Evolutionary conservation across 768 basidiomycete genomes (phyloP).

Genomic region (Saitozyma sp.): DNA sequence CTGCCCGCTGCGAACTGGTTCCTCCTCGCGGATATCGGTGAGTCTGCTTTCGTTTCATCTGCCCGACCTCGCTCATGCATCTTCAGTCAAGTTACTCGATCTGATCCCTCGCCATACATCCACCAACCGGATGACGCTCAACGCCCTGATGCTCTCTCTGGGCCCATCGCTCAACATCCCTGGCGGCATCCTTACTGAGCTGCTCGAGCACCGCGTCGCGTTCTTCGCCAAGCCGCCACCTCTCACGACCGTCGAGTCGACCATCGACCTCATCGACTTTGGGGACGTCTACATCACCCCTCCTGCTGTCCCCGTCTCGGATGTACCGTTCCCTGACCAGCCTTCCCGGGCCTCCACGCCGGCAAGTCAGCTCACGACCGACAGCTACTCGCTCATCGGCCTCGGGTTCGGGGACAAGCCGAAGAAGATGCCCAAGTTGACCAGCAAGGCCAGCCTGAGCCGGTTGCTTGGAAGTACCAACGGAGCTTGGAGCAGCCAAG

Average conservation of each 20-base stretch:
- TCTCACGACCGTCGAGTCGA: conserved; percentile 14
- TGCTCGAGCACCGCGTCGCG: conserved; percentile 30
- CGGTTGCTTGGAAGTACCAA: conserved; percentile 13
- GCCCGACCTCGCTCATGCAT: neutral
- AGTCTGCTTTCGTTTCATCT: conserved; percentile 38
- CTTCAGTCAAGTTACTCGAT: conserved; percentile 60
- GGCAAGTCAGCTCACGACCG: neutral
- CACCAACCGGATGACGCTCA: conserved; percentile 88
- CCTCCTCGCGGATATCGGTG: conserved; percentile 75
- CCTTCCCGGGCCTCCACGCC: neutral
- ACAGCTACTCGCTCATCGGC: conserved; percentile 1
- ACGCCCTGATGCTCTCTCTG: conserved; percentile 82
- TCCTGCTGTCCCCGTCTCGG: conserved; percentile 8
- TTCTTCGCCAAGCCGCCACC: conserved; percentile 39
- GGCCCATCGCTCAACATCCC: conserved; percentile 61
- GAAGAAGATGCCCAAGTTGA: conserved; percentile 20
- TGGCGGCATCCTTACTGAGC: conserved; percentile 38
- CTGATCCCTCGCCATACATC: conserved; percentile 67
- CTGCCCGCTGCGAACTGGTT: conserved; percentile 81
- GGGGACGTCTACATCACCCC: conserved; percentile 25
- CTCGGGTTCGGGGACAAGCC: conserved; percentile 3
- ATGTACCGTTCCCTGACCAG: neutral
- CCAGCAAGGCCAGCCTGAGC: conserved; percentile 32
- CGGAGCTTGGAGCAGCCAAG: neutral
- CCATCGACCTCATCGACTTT: conserved; percentile 36